A percentile compares a stretch with the other conserved stretches of the same genome.
Evolutionary conservation across 176 grass and related monocot genomes (phyloP).

Genomic region (Bonia amplexicaulis): DNA sequence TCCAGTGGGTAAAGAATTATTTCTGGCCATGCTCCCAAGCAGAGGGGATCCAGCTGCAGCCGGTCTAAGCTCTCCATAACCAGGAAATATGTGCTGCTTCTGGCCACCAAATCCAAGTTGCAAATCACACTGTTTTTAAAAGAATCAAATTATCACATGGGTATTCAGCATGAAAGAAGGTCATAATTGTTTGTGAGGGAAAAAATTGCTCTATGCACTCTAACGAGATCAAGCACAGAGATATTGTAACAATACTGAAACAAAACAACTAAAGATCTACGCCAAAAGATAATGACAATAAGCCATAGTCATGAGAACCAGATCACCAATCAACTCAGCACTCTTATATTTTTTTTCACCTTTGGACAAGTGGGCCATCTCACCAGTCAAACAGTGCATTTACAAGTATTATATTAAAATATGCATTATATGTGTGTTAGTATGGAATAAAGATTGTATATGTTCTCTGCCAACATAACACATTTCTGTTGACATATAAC

Average conservation of each 20-base stretch:
- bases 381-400: neutral
- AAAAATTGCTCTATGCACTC: neutral
- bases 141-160: slow-evolving; percentile 14
- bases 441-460: neutral
- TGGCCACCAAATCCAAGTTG: slow-evolving; percentile 43
- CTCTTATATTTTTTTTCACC: neutral
- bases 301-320: neutral
- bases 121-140: slow-evolving; percentile 55
- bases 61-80: slow-evolving; percentile 38
- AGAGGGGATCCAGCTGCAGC: slow-evolving; percentile 32
- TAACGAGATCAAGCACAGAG: neutral
- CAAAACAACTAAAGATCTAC: neutral
- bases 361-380: neutral
- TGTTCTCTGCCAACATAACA: neutral
- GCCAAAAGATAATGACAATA: neutral
- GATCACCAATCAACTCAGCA: neutral
- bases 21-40: slow-evolving; percentile 27
- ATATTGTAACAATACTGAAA: neutral
- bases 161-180: neutral
- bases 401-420: neutral
- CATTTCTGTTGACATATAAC: neutral
- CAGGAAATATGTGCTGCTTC: slow-evolving; percentile 43
- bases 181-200: neutral
- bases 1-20: slow-evolving; percentile 35
- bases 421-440: neutral